Base-by-base conservation (phyloP, 1,284 basidiomycete genomes). In the Ustilago shanxiensis region DNA sequence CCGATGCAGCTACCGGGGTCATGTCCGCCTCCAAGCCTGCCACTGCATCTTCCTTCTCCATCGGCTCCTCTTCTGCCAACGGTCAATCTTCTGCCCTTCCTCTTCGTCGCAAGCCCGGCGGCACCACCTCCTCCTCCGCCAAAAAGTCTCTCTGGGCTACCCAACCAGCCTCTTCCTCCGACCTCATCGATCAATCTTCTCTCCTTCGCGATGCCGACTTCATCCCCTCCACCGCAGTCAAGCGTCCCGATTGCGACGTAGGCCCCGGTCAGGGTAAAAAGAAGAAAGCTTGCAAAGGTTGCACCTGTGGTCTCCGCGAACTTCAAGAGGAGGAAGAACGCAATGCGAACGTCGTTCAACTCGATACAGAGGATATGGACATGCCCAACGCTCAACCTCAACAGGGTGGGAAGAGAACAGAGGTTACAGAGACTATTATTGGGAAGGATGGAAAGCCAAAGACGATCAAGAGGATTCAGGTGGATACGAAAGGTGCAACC, bases 401-500 rank as follows among this genome's bases (percentile, higher is more conserved):
- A 2, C 50, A 37, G 13, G 64, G 50, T 7, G 77, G 62, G 5
- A 70, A 65, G 61, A 76, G 79, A 29, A 77, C 74, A 18, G 83
- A 84, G 57, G 76, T 79, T 1, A 72, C 70, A 1, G 79, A 82
- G 50, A 84, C 77, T 1, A 82, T 86, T 29, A 73, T 79, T n/a
- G 83, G 82, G 11, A 70, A 72, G 28, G 80, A 85, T 44, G 84
- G 84, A 37, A 69, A 79, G 44, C 77, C 75, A 37, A 79, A 80
- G 61, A 82, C 77, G 26, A 80, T 86, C 72, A 85, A 84, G 74
- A 66, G 81, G 8, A 77, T 85, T 50, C 80, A 82, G 60, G 84
- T 86, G 39, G 84, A 86, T 39, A 86, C 84, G 26, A 80, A 80
- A 55, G 84, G 84, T 45, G 83, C 83, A 0, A 98, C 95, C 54